Evolutionary conservation across 306 rosid species (phyloP), one percentile per base, ranked within the genome.

Genomic region (Dryas octopetala): DNA sequence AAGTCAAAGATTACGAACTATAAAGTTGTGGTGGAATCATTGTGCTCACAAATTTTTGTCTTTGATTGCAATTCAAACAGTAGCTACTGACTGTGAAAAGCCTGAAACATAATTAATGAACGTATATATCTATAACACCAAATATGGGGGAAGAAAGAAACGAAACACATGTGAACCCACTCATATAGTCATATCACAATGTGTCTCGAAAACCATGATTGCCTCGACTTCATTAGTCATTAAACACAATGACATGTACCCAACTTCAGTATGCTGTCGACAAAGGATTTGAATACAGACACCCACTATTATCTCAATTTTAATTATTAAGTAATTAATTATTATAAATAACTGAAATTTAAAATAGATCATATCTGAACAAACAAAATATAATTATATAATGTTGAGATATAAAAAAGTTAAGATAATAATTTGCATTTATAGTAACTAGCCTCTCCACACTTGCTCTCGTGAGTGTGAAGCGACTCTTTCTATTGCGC

Each of bases 1-100:
- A 82, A 82, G 83, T 78, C 80, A 82, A 77, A 82, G 66, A 78
- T 69, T 78, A 48, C 75, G 76, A 70, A 63, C 40, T 68, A 69
- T 66, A 74, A 74, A 63, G 80, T 46, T 66, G 16, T 26, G 10
- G 40, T 19, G 32, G 70, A 78, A 78, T 78, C 48, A 82, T 78
- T 74, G 57, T 74, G 68, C 80, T 74, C 86, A 50, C 80, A 57
- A 63, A 12, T 49, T 53, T 51, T 69, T 65, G 69, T 69, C 75
- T 77, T 68, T 68, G 50, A 61, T 45, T 44, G 70, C 75, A 67
- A 80, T 67, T 50, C 60, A 51, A 44, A 68, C 52, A 68, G 76
- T 40, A 32, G 38, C 38, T 32, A 32, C 38, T 32, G 2, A 49
- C 52, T 55, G 76, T 66, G 48, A 70, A 76, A 57, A 32, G 66